phyloP scores from a whole-genome alignment of 1,284 basidiomycete genomes.

The Austroboletus novae-zelandiae region DNA sequence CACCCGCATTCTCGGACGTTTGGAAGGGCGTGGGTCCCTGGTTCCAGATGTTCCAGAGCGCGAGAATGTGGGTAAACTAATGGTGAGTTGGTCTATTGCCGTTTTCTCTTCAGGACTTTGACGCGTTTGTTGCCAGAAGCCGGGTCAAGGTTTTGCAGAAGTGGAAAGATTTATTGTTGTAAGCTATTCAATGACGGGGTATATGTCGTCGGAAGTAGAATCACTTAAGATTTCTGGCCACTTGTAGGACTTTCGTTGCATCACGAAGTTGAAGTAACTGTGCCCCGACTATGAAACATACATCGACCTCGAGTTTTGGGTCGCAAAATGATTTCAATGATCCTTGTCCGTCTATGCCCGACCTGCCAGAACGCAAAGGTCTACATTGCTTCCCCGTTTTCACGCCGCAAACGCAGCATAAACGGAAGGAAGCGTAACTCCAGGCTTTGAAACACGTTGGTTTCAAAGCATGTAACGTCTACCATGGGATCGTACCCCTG shows the following conservation, averaged over 20 bases:
- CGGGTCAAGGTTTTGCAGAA: background rate
- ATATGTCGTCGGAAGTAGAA: slow-evolving; percentile 1
- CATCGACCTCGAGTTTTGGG: background rate
- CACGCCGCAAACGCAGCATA: background rate
- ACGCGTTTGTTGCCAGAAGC: slow-evolving; percentile 1
- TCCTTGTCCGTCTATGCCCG: background rate
- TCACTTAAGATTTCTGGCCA: background rate
- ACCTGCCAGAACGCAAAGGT: background rate
- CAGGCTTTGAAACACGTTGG: no score
- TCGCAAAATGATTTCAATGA: background rate
- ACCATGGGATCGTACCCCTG: no score
- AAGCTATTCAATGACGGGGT: slow-evolving; percentile 4
- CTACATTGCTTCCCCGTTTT: no score
- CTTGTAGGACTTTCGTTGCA: background rate
- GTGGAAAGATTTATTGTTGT: slow-evolving; percentile 5
- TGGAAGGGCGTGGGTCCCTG: slow-evolving; percentile 85
- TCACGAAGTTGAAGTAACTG: background rate
- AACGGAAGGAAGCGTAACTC: background rate
- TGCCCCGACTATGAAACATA: background rate
- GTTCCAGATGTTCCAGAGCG: slow-evolving; percentile 95
- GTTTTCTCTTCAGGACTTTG: background rate
- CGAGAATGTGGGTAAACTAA: slow-evolving; percentile 43
- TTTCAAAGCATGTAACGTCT: no score
- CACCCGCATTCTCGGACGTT: slow-evolving; percentile 48
- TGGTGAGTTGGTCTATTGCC: slow-evolving; percentile 10